Base-by-base conservation (phyloP, 208 protist genomes). In the Leishmania major region DNA sequence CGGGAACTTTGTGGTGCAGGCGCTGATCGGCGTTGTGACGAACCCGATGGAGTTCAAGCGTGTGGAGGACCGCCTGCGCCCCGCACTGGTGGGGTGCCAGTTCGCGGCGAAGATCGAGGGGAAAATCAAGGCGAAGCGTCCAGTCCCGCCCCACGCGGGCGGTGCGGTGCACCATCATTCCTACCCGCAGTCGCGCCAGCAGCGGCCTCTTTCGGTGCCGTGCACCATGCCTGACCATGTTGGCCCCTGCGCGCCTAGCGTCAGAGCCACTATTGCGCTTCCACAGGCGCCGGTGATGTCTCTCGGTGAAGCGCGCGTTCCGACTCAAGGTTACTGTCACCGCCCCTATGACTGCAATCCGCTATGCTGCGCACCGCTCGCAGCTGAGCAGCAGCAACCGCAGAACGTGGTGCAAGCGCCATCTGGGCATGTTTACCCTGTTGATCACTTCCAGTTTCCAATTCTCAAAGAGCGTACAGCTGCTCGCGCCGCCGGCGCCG, bases 1-100 rank as follows among this genome's bases (percentile, higher is more conserved):
- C 80, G 95, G 95, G n/a, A 98, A 98, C 86, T 98, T 96, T 81
- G 95, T 97, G 8, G 84, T 97, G 71, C 95, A 97, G 85, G 84
- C 90, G 57, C 79, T 97, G 73, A 89, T 96, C 55, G 89, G 90
- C 57, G 89, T 85, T 37, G 86, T 77, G 51, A 81, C 83, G 17
- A 80, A 92, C 76, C 77, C 89, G 25, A 87, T 77, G 75, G 93
- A 97, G 80, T 35, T 94, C 47, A 93, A 93, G 83, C 88, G 89
- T 69, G 87, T 97, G 45, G 85, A 82, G 78, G 91, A 97, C 64
- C 89, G 92, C 25, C 90, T 97, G 64, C 87, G 87, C 53, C 88
- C 92, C 2, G 87, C 86, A 37, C 83, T 96, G 1, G 80, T 77
- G 15, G 82, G 84, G 67, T 94, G 89, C 72, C 92, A 83, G 22